Percentiles rank a stretch among this genome's conserved stretches.
Conservation (phyloP, 257 asterid genomes). For the Osmanthus fragrans region DNA sequence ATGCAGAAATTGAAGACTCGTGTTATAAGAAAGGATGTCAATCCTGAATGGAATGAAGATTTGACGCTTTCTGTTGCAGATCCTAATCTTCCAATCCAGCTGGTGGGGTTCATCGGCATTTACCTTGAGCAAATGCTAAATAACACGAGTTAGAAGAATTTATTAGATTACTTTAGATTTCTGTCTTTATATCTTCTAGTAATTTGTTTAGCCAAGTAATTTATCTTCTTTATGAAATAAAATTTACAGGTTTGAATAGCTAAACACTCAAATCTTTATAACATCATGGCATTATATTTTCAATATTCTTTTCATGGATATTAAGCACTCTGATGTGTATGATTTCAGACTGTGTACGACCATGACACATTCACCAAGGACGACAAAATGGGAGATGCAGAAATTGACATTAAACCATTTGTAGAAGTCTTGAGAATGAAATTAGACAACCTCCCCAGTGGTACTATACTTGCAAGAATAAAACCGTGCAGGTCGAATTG, state of each 20-base stretch:
- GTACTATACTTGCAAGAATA: slow-evolving; percentile 34
- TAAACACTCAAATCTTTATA: background rate
- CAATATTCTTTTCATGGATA: background rate
- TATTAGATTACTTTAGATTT: background rate
- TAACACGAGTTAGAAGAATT: background rate
- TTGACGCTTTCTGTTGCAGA: slow-evolving; percentile 30
- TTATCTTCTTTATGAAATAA: background rate
- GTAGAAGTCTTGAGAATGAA: slow-evolving; percentile 44
- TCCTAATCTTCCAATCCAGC: slow-evolving; percentile 22
- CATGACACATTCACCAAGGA: slow-evolving; percentile 49
- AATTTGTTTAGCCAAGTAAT: background rate
- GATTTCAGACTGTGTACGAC: slow-evolving; percentile 49
- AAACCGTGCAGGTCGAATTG: slow-evolving; percentile 43
- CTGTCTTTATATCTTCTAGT: background rate
- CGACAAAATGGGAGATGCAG: slow-evolving; percentile 59
- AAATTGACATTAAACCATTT: slow-evolving; percentile 40
- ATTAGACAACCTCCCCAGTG: slow-evolving; percentile 35
- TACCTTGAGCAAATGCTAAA: background rate
- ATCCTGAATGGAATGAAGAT: slow-evolving; percentile 33
- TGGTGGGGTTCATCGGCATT: slow-evolving; percentile 17
- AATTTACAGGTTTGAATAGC: too few relatives aligned
- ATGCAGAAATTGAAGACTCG: slow-evolving; percentile 28
- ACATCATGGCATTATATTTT: background rate
- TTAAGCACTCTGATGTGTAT: background rate
- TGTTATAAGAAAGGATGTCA: slow-evolving; percentile 21